Base-by-base conservation (phyloP, 164 flowering plant genomes). In the Tetracentron sinense region DNA sequence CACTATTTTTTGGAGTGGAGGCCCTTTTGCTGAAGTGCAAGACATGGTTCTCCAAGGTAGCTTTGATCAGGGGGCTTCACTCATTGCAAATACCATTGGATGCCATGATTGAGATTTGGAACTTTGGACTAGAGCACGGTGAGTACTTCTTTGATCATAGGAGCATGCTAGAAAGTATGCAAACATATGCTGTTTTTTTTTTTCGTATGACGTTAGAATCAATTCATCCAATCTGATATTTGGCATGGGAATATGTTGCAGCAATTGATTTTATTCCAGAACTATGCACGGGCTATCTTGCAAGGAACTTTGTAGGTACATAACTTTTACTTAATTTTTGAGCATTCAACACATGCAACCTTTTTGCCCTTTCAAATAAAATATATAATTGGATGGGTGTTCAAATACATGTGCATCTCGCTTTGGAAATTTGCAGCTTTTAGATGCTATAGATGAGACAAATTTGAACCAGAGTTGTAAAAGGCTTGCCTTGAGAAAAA, bases 261-360 rank as follows among this genome's bases (percentile, higher is more conserved):
- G 96, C 72, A 20, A 64, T 77, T 54, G 83, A 67, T 60, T 79
- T 74, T 64, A 68, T 83, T 67, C 75, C 72, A 58, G 87, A 81
- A 64, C 69, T 67, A 30, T 87, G 90, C 70, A 63, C 72, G 6
- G 58, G 75, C 69, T 86, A 83, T 74, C 80, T 90, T 54, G 91
- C 96, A 60, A 74, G 77, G 69, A 84, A 86, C 68, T 85, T 90
- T 81, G 96, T 90, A 77, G 57, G 96, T 82, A 46, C 70, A 56
- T 6, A 28, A 47, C 57, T 65, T 65, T 14, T 44, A 12, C 35
- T 52, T 62, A 30, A 8, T 42, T 55, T 47, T 44, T 65, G 12
- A 56, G 27, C 42, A 51, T 46, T 55, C 51, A 19, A 4, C 57
- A 46, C 33, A 33, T 8, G 46, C 19, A 8, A 0, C 33, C 48